These are phyloP conservation scores for Psilocybe tampanensis DNA, from an alignment of 768 basidiomycete genomes.

Conservation along the genomic window DNA sequence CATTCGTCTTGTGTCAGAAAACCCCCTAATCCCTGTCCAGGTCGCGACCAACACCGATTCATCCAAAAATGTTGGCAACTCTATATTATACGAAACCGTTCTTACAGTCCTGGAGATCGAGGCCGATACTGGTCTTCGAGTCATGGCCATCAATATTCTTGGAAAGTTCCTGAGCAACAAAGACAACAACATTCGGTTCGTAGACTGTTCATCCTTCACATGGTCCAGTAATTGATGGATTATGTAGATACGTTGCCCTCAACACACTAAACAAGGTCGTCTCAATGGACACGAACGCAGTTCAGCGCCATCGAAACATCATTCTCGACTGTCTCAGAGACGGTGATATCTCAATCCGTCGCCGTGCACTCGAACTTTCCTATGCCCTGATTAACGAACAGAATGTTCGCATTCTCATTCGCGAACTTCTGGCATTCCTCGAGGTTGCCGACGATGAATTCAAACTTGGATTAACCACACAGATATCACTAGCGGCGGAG, in stretches of 20 bases:
- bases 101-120: conserved; percentile 96
- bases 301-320: conserved; percentile 96
- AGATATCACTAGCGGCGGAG: conserved; percentile 94
- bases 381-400: conserved; percentile 96
- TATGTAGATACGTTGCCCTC: conserved; percentile 87
- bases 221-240: conserved; percentile 1
- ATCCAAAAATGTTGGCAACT: conserved; percentile 97
- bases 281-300: conserved; percentile 95
- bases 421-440: conserved; percentile 93
- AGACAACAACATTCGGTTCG: conserved; percentile 97
- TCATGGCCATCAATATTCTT: conserved; percentile 99
- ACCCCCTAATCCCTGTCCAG: conserved; percentile 36
- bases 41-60: conserved; percentile 99
- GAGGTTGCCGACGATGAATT: conserved; percentile 99
- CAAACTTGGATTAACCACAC: conserved; percentile 97
- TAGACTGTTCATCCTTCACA: conserved; percentile 1
- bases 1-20: too few species aligned
- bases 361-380: conserved; percentile 94
- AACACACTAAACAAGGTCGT: conserved; percentile 99
- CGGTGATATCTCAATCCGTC: conserved; percentile 97
- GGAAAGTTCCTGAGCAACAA: conserved; percentile 97
- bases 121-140: conserved; percentile 91
- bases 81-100: conserved; percentile 97
- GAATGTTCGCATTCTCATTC: conserved; percentile 89
- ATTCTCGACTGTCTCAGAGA: conserved; percentile 99